Conservation (phyloP, 169 alveolate species). For the Perkinsus marinus region DNA sequence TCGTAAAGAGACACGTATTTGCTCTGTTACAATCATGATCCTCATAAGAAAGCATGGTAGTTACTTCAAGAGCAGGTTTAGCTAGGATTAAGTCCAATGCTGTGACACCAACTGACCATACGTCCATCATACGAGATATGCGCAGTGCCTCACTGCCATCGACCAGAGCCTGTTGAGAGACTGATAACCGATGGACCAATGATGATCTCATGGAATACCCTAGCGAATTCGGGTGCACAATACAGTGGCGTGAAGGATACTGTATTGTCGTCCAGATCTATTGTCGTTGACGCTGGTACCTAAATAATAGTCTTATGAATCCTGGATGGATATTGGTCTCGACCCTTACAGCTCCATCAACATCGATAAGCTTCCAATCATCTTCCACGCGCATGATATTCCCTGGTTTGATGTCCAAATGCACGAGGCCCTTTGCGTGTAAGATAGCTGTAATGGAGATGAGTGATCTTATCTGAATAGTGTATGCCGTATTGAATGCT, state of each 20-base stretch:
- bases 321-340: not conserved
- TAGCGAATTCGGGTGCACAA: constrained; percentile 35
- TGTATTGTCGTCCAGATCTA: constrained; percentile 2
- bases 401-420: constrained; percentile 21
- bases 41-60: not conserved
- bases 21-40: not conserved
- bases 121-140: not conserved
- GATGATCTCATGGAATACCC: not conserved
- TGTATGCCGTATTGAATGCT: not conserved
- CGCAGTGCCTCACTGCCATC: not conserved
- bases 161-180: not conserved
- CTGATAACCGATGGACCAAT: not conserved
- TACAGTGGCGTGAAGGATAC: constrained; percentile 28
- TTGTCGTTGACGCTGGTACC: not conserved
- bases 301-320: not conserved
- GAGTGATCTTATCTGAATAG: not conserved
- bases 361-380: constrained; percentile 24
- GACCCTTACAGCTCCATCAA: constrained; percentile 18
- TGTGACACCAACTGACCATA: not conserved
- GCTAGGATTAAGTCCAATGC: not conserved
- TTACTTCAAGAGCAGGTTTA: not conserved
- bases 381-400: constrained; percentile 11
- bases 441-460: constrained; percentile 2
- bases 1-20: not conserved
- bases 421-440: constrained; percentile 24